Conservation (phyloP, 306 rosid genomes). For the Rosa lucieae region DNA sequence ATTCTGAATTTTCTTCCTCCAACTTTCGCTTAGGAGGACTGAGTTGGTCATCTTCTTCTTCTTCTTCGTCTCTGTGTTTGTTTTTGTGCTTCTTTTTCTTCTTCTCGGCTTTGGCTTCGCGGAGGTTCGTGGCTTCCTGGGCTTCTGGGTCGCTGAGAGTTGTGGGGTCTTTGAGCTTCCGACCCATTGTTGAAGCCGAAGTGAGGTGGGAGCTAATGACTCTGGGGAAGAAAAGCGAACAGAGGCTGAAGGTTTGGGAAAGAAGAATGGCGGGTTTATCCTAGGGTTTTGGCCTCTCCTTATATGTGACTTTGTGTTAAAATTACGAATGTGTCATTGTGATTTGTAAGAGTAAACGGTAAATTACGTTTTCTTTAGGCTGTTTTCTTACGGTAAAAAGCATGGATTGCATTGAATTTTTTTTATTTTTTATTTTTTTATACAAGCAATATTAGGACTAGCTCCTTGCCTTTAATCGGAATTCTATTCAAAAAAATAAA, state of each 20-base stretch:
- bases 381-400: too few relatives aligned
- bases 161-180: constrained; percentile 47
- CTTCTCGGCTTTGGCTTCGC: constrained; percentile 43
- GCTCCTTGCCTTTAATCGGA: too few relatives aligned
- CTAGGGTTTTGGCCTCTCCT: constrained; percentile 59
- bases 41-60: constrained; percentile 24
- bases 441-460: too few relatives aligned
- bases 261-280: constrained; percentile 20
- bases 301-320: background rate
- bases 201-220: constrained; percentile 1
- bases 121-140: constrained; percentile 23
- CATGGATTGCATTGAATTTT: too few relatives aligned
- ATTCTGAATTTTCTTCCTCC: constrained; percentile 17
- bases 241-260: constrained; percentile 10
- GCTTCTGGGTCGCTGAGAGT: constrained; percentile 38
- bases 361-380: too few relatives aligned
- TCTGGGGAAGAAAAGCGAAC: constrained; percentile 19
- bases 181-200: constrained; percentile 53
- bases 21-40: constrained; percentile 62
- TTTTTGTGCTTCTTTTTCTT: constrained; percentile 44
- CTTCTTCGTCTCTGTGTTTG: constrained; percentile 12
- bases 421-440: too few relatives aligned
- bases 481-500: too few relatives aligned
- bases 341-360: background rate
- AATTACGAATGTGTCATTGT: background rate